Evolutionary conservation across 2,329 filamentous ascomycete genomes (phyloP).

Genomic region (Parafenestella ontariensis): DNA sequence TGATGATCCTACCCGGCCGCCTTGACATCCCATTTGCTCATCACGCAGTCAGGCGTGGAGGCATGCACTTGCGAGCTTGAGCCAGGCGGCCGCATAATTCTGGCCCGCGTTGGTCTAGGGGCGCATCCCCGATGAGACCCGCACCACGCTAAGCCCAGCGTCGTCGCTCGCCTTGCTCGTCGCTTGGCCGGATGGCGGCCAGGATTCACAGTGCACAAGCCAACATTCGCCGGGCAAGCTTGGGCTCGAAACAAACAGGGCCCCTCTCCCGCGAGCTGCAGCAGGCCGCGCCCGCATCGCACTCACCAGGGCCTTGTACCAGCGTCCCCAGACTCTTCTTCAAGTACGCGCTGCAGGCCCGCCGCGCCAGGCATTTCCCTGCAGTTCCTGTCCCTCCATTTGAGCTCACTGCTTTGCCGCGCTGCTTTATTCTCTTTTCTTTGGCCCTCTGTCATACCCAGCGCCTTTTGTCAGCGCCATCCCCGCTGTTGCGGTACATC

Average conservation of each 20-base stretch:
- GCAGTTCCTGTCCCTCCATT: conserved; percentile 33
- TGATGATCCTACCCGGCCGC: conserved; percentile 35
- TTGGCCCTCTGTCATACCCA: conserved; percentile 33
- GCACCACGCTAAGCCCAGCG: conserved; percentile 42
- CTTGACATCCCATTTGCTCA: conserved; percentile 44
- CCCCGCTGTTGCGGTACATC: conserved; percentile 33
- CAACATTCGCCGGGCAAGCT: conserved; percentile 31
- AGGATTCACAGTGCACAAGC: conserved; percentile 35
- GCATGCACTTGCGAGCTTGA: conserved; percentile 27
- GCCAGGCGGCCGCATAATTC: conserved; percentile 38
- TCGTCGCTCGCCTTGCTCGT: conserved; percentile 30
- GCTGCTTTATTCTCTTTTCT: conserved; percentile 24
- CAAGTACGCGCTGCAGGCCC: conserved; percentile 47
- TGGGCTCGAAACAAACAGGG: conserved; percentile 42
- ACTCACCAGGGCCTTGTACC: conserved; percentile 43
- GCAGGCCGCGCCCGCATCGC: conserved; percentile 44
- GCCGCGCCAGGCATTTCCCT: conserved; percentile 41
- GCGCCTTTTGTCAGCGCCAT: conserved; percentile 37
- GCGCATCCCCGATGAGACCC: conserved; percentile 41
- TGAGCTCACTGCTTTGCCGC: conserved; percentile 30
- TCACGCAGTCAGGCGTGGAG: conserved; percentile 30
- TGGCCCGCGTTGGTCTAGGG: conserved; percentile 35
- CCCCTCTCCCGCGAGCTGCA: conserved; percentile 42
- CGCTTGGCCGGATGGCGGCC: conserved; percentile 36
- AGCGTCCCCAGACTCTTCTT: conserved; percentile 39